Evolutionary conservation across 1,284 basidiomycete species (phyloP), one percentile per base, ranked within the genome.

Genomic region (Cryptococcus jaspeensis): DNA sequence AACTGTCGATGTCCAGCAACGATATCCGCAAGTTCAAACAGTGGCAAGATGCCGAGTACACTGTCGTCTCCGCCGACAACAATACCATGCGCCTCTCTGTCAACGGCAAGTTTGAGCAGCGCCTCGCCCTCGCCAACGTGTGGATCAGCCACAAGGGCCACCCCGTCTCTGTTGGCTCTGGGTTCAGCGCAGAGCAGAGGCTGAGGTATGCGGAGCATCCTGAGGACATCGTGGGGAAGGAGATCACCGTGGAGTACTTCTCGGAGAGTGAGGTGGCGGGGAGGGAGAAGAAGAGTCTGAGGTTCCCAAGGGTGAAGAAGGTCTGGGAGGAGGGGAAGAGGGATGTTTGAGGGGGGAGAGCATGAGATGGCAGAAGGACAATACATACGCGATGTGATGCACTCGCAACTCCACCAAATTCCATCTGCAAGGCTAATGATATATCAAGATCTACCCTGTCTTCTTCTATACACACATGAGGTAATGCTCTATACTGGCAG

Each of bases 171-270:
- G 68, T 78, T 3, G 74, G 76, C 0, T 73, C 66, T 20, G 74
- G 76, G 6, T 71, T 75, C 52, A 71, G 67, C 1, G 63, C 69
- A 3, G 69, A 71, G 22, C 70, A 76, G 53, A 53, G 76, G 40
- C 48, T 78, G 20, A 40, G 59, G 32, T 78, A 66, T 46, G 74
- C 70, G 6, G 45, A 61, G 42, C 44, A 72, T 25, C 74, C 73
- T 1, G 49, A 53, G 7, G 47, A 56, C n/a, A 75, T 76, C 28
- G 70, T 75, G 18, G 76, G 76, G 4, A 75, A 70, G 53, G 57
- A 67, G 52, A 68, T 78, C 25, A 78, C 76, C 3, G 73, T 76
- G 12, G 70, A 76, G 55, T 76, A 73, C 55, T 78, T 78, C 58
- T 64, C 59, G 9, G 76, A 78, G 59, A 69, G 67, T 15, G 60